phyloP scores from a whole-genome alignment of 2,329 filamentous ascomycete species.

The Curvularia lunata region DNA sequence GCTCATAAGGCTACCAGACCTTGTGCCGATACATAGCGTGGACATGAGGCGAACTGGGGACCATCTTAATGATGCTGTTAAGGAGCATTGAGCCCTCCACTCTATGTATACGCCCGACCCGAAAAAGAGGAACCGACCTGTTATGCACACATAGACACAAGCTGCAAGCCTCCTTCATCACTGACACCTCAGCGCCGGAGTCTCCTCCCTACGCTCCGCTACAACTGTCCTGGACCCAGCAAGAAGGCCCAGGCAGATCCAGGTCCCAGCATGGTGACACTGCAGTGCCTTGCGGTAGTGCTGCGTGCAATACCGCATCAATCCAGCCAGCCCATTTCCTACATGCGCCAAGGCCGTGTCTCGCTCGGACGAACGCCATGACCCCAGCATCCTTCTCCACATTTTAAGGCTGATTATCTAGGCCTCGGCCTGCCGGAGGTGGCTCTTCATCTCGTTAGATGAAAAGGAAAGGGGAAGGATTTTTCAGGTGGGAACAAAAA shows the following conservation, averaged over 20 bases:
- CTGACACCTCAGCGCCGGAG: slow-evolving; percentile 26
- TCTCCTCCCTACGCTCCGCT: slow-evolving; percentile 36
- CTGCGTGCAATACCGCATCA: slow-evolving; percentile 29
- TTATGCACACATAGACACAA: slow-evolving; percentile 13
- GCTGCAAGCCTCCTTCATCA: slow-evolving; percentile 20
- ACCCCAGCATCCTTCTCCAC: slow-evolving; percentile 40
- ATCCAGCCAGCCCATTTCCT: slow-evolving; percentile 19
- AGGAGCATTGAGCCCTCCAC: slow-evolving; percentile 4
- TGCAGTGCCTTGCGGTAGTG: slow-evolving; percentile 33
- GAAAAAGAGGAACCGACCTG: slow-evolving; percentile 8
- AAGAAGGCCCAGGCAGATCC: slow-evolving; percentile 29
- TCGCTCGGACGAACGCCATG: slow-evolving; percentile 19
- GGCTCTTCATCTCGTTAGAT: slow-evolving; percentile 34
- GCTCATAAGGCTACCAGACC: not conserved
- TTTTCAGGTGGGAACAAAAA: slow-evolving; percentile 10
- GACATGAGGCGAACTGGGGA: not conserved
- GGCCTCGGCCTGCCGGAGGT: slow-evolving; percentile 19
- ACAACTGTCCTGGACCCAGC: slow-evolving; percentile 24
- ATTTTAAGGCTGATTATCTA: slow-evolving; percentile 27
- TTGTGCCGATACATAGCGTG: not conserved
- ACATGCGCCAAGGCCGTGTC: slow-evolving; percentile 21
- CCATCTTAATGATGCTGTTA: slow-evolving; percentile 10
- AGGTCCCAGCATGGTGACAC: slow-evolving; percentile 37
- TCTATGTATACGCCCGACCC: slow-evolving; percentile 7
- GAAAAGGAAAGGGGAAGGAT: slow-evolving; percentile 17